These are phyloP conservation scores for Saccharomycopsis sp. DNA, from an alignment of 805 yeast genomes.

Conservation along the genomic window DNA sequence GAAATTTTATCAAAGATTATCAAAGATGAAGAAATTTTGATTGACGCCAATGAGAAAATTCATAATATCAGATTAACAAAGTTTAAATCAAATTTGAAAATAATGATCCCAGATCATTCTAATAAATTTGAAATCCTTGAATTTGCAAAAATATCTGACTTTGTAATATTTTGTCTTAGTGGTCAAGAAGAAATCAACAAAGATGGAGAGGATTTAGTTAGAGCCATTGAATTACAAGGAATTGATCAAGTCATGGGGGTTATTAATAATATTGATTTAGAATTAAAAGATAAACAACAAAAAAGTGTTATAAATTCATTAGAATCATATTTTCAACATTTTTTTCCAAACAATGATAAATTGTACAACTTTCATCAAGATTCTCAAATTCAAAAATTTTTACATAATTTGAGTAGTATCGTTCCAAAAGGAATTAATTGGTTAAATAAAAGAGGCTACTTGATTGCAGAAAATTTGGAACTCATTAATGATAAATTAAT, in stretches of 20 bases:
- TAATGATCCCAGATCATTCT: slow-evolving; percentile 59
- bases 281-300: slow-evolving; percentile 69
- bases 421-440: slow-evolving; percentile 78
- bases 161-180: slow-evolving; percentile 80
- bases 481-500: slow-evolving; percentile 33
- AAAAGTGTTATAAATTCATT: slow-evolving; percentile 56
- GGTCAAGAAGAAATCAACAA: slow-evolving; percentile 76
- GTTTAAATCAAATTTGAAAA: slow-evolving; percentile 65
- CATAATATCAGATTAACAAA: slow-evolving; percentile 23
- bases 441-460: slow-evolving; percentile 89
- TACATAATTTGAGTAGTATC: slow-evolving; percentile 73
- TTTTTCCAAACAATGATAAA: slow-evolving; percentile 73
- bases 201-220: slow-evolving; percentile 78
- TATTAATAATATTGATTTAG: slow-evolving; percentile 62
- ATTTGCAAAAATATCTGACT: slow-evolving; percentile 83
- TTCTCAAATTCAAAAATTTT: slow-evolving; percentile 62
- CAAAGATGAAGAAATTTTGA: not conserved
- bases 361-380: slow-evolving; percentile 57
- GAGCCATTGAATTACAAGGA: slow-evolving; percentile 89
- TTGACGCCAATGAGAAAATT: not conserved
- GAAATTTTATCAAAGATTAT: not conserved
- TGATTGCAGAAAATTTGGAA: slow-evolving; percentile 53
- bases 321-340: slow-evolving; percentile 57
- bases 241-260: slow-evolving; percentile 74
- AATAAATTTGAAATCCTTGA: slow-evolving; percentile 67